A percentile compares a stretch with the other conserved stretches of the same genome.
Conservation (phyloP, 768 basidiomycete genomes). For the Lyophyllum decastes region DNA sequence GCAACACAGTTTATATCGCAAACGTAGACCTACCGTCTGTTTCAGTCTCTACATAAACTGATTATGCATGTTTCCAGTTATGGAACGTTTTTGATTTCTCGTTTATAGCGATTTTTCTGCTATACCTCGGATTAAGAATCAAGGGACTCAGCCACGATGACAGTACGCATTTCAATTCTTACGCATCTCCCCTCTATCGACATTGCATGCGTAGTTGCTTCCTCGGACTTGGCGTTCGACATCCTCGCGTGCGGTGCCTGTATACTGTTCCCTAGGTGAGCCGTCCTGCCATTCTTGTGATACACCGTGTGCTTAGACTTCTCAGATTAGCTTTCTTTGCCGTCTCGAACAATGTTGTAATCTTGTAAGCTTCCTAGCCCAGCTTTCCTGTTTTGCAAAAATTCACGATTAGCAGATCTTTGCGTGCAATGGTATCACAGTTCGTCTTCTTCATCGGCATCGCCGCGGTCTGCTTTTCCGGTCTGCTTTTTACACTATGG, state of each 20-base stretch:
- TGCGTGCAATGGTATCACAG: slow-evolving; percentile 81
- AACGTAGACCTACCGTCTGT: slow-evolving; percentile 50
- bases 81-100: slow-evolving; percentile 91
- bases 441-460: slow-evolving; percentile 80
- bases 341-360: slow-evolving; percentile 75
- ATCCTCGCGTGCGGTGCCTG: slow-evolving; percentile 84
- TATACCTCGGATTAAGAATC: slow-evolving; percentile 65
- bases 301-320: background rate
- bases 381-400: background rate
- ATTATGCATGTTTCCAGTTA: slow-evolving; percentile 46
- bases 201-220: slow-evolving; percentile 30
- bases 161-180: slow-evolving; percentile 33
- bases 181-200: background rate
- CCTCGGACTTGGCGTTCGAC: slow-evolving; percentile 76
- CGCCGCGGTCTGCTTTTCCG: slow-evolving; percentile 80
- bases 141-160: slow-evolving; percentile 59
- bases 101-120: slow-evolving; percentile 69
- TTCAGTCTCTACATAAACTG: background rate
- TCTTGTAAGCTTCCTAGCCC: slow-evolving; percentile 53
- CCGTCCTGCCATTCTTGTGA: background rate
- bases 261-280: slow-evolving; percentile 79
- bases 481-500: slow-evolving; percentile 58
- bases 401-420: slow-evolving; percentile 46
- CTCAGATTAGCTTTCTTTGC: slow-evolving; percentile 76
- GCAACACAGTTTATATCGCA: slow-evolving; percentile 73